Conservation (phyloP, 768 basidiomycete genomes). For the Pleurotus citrinopileatus region DNA sequence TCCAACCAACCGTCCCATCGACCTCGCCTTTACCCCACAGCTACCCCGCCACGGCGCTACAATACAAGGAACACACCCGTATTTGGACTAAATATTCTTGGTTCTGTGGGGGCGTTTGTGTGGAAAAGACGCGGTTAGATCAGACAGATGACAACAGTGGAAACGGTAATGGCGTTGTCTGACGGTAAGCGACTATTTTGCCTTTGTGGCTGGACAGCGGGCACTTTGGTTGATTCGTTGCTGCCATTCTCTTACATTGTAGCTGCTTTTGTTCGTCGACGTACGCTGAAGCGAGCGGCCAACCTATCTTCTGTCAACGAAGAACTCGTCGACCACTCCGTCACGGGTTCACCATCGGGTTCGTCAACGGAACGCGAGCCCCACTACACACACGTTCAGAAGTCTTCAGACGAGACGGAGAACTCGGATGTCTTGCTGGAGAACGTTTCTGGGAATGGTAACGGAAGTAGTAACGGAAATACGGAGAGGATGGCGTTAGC, state of each 20-base stretch:
- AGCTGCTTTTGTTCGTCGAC: neutral
- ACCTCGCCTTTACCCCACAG: too few relatives aligned
- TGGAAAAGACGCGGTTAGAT: too few relatives aligned
- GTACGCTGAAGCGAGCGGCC: conserved; percentile 4
- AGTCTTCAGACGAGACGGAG: neutral
- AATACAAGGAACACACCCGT: too few relatives aligned
- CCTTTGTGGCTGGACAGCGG: neutral
- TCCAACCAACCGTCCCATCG: too few relatives aligned
- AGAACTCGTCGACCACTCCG: neutral
- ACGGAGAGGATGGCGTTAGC: neutral
- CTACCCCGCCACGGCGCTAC: too few relatives aligned
- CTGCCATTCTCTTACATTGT: too few relatives aligned
- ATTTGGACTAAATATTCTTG: too few relatives aligned
- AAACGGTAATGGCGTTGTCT: neutral
- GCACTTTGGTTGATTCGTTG: too few relatives aligned
- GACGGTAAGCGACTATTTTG: neutral
- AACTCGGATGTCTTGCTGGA: conserved; percentile 26
- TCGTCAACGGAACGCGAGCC: neutral
- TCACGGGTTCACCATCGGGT: neutral
- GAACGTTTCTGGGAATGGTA: neutral
- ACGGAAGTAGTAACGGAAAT: conserved; percentile 23
- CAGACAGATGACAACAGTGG: neutral
- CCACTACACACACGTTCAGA: neutral
- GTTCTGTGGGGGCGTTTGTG: too few relatives aligned
- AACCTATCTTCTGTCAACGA: conserved; percentile 7